Base-by-base conservation (phyloP, 768 basidiomycete species). In the Tulasnella sp. region DNA sequence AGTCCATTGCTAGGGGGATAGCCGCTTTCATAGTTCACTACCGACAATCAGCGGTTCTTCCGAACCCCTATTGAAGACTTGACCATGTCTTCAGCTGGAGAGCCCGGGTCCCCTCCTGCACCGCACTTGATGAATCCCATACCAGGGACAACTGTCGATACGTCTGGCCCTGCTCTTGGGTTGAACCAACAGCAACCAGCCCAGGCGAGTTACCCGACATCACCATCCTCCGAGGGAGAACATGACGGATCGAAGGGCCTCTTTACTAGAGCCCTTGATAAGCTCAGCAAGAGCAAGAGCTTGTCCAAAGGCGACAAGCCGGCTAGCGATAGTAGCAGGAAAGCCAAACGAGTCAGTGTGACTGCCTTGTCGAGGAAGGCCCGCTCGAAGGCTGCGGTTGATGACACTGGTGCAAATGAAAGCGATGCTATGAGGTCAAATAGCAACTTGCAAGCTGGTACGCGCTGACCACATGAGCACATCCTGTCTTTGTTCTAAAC, bases 181-280 rank as follows among this genome's bases (percentile, higher is more conserved):
- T 61, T 67, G 13, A 9, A 49, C 41, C 45, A 50, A 32, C 24
- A 41, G 26, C 48, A 48, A 26, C 44, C 44, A 19, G 42, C 70
- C 81, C 49, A 75, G 76, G 58, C 72, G 68, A 42, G 77, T 71
- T 58, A 66, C 76, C 29, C 67, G 73, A 7, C 68, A 71, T 44
- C 62, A 51, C 29, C 47, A 63, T 19, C 66, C 61, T 69, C 72
- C 29, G 66, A 70, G 66, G 60, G 74, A 45, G 68, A 64, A 42
- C 41, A 56, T 26, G 27, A 56, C 26, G 42, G 44, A 23, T 42
- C 9, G 24, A 43, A 29, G 27, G 58, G 58, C 11, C 47, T 59
- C 45, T 24, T 59, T 21, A 49, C 58, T 3, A 59, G 47, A 23
- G 43, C 58, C 24, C 47, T 59, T 19, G 58, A 59, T 47, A 59